Conservation (phyloP, 2,329 filamentous ascomycete species). For the Ophiocordyceps unilateralis region DNA sequence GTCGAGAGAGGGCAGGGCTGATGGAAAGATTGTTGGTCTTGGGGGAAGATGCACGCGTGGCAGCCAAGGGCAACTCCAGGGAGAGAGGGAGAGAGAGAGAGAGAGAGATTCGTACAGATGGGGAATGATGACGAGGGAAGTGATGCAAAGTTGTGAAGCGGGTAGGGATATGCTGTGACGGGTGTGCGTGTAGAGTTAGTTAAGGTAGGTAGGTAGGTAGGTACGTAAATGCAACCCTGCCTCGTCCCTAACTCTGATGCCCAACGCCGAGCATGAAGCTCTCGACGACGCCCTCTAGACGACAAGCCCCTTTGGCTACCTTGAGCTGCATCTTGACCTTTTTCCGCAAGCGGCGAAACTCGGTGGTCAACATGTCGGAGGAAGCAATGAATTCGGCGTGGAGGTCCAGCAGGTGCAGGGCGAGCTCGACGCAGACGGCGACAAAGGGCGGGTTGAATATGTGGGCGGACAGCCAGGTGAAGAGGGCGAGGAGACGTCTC, state of each 20-base stretch:
- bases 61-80: too few species aligned
- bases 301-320: conserved; percentile 58
- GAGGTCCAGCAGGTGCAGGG: conserved; percentile 67
- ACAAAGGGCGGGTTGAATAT: conserved; percentile 73
- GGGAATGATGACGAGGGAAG: too few species aligned
- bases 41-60: too few species aligned
- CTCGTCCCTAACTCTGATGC: neutral
- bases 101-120: too few species aligned
- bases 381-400: conserved; percentile 68
- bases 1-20: too few species aligned
- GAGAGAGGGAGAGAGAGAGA: too few species aligned
- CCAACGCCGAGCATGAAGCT: conserved; percentile 27
- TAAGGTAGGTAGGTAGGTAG: neutral
- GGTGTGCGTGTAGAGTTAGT: too few species aligned
- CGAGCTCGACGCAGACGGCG: conserved; percentile 65
- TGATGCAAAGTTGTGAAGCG: too few species aligned
- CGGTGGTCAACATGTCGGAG: conserved; percentile 52
- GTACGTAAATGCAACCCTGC: neutral
- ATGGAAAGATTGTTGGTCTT: too few species aligned
- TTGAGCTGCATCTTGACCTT: conserved; percentile 65
- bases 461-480: conserved; percentile 68
- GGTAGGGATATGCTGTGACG: too few species aligned
- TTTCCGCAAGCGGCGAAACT: conserved; percentile 50
- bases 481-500: conserved; percentile 59
- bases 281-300: conserved; percentile 77